Percentiles rank a stretch among this genome's conserved stretches.
These are phyloP conservation scores for Suillus placidus DNA, from an alignment of 768 basidiomycete genomes.

Conservation along the genomic window DNA sequence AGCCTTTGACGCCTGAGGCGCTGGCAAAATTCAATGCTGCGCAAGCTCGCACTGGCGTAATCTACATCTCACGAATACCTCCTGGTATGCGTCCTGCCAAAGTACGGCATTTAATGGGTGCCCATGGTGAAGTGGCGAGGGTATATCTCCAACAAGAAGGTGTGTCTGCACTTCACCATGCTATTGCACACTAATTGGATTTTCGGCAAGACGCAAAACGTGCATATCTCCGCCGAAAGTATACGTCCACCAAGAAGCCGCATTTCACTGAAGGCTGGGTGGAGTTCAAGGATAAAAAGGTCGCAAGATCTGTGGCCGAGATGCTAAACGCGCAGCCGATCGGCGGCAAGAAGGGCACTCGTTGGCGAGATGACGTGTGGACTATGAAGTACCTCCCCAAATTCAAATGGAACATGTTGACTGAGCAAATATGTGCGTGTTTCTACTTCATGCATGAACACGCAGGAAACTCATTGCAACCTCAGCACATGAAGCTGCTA, in stretches of 20 bases:
- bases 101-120: slow-evolving; percentile 90
- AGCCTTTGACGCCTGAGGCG: slow-evolving; percentile 75
- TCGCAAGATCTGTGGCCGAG: slow-evolving; percentile 87
- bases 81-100: slow-evolving; percentile 98
- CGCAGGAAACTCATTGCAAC: slow-evolving; percentile 13
- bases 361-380: slow-evolving; percentile 98
- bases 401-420: slow-evolving; percentile 99
- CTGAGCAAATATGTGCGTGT: slow-evolving; percentile 92
- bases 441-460: neutral
- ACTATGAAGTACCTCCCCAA: slow-evolving; percentile 98
- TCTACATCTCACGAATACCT: slow-evolving; percentile 95
- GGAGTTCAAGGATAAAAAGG: slow-evolving; percentile 92
- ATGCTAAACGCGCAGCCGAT: slow-evolving; percentile 97
- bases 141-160: slow-evolving; percentile 96
- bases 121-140: slow-evolving; percentile 86
- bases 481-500: slow-evolving; percentile 89
- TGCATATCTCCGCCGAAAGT: slow-evolving; percentile 82
- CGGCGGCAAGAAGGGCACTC: slow-evolving; percentile 86
- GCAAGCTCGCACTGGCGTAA: slow-evolving; percentile 77
- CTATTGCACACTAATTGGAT: slow-evolving; percentile 7
- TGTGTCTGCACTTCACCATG: slow-evolving; percentile 25
- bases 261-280: slow-evolving; percentile 98
- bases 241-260: slow-evolving; percentile 80
- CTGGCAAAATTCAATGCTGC: slow-evolving; percentile 73
- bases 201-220: slow-evolving; percentile 69